Evolutionary conservation across 1,284 basidiomycete genomes (phyloP), one percentile per base, ranked within the genome.

Genomic region (Cystobasidium sp.): DNA sequence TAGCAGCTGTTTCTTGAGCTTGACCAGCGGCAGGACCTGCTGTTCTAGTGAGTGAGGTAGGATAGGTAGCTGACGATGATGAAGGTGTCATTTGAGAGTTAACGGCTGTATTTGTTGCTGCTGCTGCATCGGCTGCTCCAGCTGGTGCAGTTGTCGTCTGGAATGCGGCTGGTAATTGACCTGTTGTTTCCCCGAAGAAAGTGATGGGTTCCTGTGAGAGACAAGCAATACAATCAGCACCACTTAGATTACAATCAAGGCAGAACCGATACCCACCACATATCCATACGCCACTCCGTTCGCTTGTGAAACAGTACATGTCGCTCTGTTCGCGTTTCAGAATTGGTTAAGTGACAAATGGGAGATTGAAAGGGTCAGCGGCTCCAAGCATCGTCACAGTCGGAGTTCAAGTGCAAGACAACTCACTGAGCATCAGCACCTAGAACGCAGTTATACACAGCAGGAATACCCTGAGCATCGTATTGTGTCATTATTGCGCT

Each of bases 391-490:
- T 14, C 18, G 39, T 31, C 5, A 12, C 39, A 41, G 16, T n/a
- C 10, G 20, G 10, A 47, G 44, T 14, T 24, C 16, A 44, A 16
- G 24, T 20, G 37, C 3, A 49, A 16, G 5, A 10, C 7, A 7
- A 67, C 64, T 43, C 31, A 67, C 64, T 69, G 68, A 4, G 68
- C 68, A 47, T 69, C 68, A 12, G 56, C 43, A 24, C 68, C 68
- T n/a, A 69, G 16, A 31, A 46, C 68, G 47, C 68, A 69, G 44
- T 61, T 69, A 37, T 69, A 69, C 22, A 69, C 68, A 3, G 49
- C 43, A 12, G 53, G 61, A 14, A 63, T 43, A 16, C 68, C 68
- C n/a, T 55, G 20, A 8, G n/a, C 20, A 12, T 56, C 55, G 24
- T 22, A 49, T 37, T 68, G 20, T 43, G 66, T 68, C 52, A 58